Conservation (phyloP, 768 basidiomycete genomes). For the Xerocomus brunneocitrinus region DNA sequence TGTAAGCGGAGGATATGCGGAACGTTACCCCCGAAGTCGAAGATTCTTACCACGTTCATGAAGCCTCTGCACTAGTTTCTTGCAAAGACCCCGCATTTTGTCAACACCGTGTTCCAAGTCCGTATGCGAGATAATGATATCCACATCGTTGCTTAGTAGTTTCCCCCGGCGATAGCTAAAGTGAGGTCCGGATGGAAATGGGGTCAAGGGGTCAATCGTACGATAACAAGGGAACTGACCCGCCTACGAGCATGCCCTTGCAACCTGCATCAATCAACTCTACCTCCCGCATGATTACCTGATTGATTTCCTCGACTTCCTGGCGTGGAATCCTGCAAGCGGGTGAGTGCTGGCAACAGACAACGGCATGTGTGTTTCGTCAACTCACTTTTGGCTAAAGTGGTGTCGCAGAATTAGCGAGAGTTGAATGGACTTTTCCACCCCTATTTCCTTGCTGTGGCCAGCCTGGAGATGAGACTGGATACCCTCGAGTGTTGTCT, state of each 20-base stretch:
- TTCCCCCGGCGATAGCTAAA: slow-evolving; percentile 83
- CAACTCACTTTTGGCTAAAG: slow-evolving; percentile 42
- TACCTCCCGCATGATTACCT: slow-evolving; percentile 63
- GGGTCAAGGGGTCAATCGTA: neutral
- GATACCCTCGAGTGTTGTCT: slow-evolving; percentile 31
- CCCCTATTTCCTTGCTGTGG: slow-evolving; percentile 17
- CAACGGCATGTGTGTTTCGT: neutral
- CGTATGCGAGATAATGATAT: slow-evolving; percentile 81
- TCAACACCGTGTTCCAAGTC: slow-evolving; percentile 39
- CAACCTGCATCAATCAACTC: slow-evolving; percentile 61
- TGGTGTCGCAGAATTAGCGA: slow-evolving; percentile 58
- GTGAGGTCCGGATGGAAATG: neutral
- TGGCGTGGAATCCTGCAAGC: slow-evolving; percentile 58
- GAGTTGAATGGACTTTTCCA: slow-evolving; percentile 47
- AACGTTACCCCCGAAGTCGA: neutral
- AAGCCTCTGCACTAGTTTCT: slow-evolving; percentile 53
- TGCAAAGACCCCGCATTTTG: slow-evolving; percentile 59
- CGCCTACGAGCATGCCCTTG: slow-evolving; percentile 72
- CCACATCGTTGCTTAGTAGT: slow-evolving; percentile 74
- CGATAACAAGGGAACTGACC: slow-evolving; percentile 42
- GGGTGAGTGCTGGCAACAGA: neutral
- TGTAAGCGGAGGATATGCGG: slow-evolving; percentile 19
- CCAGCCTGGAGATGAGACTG: slow-evolving; percentile 21
- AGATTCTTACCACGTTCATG: slow-evolving; percentile 48
- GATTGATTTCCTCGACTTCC: slow-evolving; percentile 78